Evolutionary conservation across 495 filamentous ascomycete species (phyloP), one percentile per base, ranked within the genome.

Genomic region (Penicillium robsamsonii): DNA sequence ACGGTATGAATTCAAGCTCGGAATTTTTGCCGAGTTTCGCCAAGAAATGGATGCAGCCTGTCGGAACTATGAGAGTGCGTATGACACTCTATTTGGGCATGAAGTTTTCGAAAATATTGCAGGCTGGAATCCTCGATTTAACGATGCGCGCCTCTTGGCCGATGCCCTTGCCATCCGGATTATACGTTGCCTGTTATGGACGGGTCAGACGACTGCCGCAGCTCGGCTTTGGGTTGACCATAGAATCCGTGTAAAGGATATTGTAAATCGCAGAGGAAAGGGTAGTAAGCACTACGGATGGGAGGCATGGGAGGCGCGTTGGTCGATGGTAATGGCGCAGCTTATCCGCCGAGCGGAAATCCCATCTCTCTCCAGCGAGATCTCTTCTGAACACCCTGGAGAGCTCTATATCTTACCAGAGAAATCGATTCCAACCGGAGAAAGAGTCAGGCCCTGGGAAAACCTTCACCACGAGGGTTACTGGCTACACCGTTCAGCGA

Each of bases 1-100:
- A 20, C 87, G 92, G 2, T 96, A 96, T 66, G 92, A 97, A 63
- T 91, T 93, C 74, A 97, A 97, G 64, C 80, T 90, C 27, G 92
- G 89, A 8, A 77, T 95, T 1, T 89, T 96, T 64, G 90, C 92
- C 31, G 91, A 96, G 66, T 96, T 91, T 58, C 83, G 92, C 12
- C 87, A 90, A 65, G 92, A 97, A 64, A 89, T 92, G 82, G 92
- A 96, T 62, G 84, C 81, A 29, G 92, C 92, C 0, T 75, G 86
- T 47, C 82, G 90, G 30, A 91, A 89, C 51, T 96, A 89, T 59
- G 88, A 92, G 61, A 84, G 85, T 63, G 90, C 91, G 7, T 92
- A 96, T 64, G 91, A 94, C 25, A 84, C 80, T 35, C 69, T 97
- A 18, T 82, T 97, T 52, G 83, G 85, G 25, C 72, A 85, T 6